phyloP scores from a whole-genome alignment of 2,329 filamentous ascomycete species.

The Fusarium transvaalense region DNA sequence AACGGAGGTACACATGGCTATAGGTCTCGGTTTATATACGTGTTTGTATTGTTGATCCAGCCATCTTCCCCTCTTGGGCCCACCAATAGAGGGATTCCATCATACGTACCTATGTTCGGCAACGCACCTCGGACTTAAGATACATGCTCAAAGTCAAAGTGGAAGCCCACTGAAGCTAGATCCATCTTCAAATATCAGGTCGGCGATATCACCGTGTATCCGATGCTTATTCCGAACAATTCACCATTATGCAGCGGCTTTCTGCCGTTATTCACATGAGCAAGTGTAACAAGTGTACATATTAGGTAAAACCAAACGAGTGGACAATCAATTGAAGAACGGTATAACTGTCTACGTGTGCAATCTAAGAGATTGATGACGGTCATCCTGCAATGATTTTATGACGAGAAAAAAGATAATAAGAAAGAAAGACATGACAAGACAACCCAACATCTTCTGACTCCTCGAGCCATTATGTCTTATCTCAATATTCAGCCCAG shows the following conservation, averaged over 20 bases:
- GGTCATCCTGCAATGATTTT: constrained; percentile 22
- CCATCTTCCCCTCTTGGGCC: constrained; percentile 26
- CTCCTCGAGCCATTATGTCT: neutral
- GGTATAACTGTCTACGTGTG: constrained; percentile 15
- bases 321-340: constrained; percentile 34
- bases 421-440: neutral
- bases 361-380: constrained; percentile 2
- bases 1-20: neutral
- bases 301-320: constrained; percentile 16
- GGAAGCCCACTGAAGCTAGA: constrained; percentile 17
- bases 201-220: constrained; percentile 19
- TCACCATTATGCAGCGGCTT: constrained; percentile 6
- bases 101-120: constrained; percentile 12
- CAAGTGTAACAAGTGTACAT: neutral
- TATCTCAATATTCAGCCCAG: neutral
- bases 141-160: neutral
- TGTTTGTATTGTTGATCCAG: constrained; percentile 14
- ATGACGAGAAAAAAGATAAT: neutral
- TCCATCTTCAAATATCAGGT: constrained; percentile 5
- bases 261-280: constrained; percentile 4
- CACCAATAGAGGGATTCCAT: constrained; percentile 30
- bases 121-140: constrained; percentile 35
- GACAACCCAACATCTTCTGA: neutral
- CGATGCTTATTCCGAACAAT: constrained; percentile 32
- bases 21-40: constrained; percentile 7